Conservation (phyloP, 371 early-diverging fungal species). For the Rhizopus sp. region DNA sequence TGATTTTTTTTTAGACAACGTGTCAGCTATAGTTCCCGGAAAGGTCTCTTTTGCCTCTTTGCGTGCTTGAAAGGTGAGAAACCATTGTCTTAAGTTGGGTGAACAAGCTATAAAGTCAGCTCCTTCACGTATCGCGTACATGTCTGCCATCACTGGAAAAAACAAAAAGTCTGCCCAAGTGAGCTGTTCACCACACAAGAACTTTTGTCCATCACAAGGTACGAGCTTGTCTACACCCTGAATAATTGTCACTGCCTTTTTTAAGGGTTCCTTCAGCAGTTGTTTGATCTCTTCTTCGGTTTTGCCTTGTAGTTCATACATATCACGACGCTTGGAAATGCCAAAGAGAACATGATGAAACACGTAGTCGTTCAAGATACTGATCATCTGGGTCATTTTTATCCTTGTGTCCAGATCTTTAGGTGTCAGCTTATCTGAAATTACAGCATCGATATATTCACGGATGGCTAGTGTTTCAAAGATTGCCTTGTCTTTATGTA, state of each 20-base stretch:
- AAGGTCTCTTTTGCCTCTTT: slow-evolving; percentile 29
- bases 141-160: slow-evolving; percentile 37
- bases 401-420: slow-evolving; percentile 20
- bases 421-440: slow-evolving; percentile 20
- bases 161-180: slow-evolving; percentile 48
- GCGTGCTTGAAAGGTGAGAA: slow-evolving; percentile 18
- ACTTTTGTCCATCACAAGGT: slow-evolving; percentile 4
- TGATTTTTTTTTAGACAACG: slow-evolving; percentile 2
- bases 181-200: slow-evolving; percentile 27
- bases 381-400: slow-evolving; percentile 28
- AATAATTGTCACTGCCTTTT: slow-evolving; percentile 15
- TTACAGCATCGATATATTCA: slow-evolving; percentile 26
- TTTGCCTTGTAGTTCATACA: slow-evolving; percentile 20
- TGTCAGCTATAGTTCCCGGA: slow-evolving; percentile 34
- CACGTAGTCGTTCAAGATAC: slow-evolving; percentile 33
- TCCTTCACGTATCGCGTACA: slow-evolving; percentile 29
- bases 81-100: slow-evolving; percentile 33
- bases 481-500: slow-evolving; percentile 18
- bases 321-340: slow-evolving; percentile 27
- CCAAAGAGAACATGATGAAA: slow-evolving; percentile 32
- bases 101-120: slow-evolving; percentile 17
- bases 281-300: slow-evolving; percentile 23
- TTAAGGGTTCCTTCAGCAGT: slow-evolving; percentile 12
- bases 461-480: slow-evolving; percentile 37
- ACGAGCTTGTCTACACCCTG: slow-evolving; percentile 13